Conservation (phyloP, 2,329 filamentous ascomycete genomes). For the Fusarium cicatricum region DNA sequence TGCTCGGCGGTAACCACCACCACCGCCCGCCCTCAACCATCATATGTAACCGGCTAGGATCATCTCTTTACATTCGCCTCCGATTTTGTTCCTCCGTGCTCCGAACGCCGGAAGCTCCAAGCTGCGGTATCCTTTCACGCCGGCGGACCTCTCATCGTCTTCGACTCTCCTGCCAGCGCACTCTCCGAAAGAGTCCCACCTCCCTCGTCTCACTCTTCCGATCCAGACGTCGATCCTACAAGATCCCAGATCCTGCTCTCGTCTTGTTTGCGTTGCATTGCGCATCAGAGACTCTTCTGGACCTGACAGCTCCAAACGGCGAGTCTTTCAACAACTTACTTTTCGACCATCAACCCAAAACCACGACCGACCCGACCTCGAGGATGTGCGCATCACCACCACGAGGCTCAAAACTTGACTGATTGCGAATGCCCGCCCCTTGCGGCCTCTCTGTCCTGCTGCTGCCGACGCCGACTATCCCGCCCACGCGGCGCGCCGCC, state of each 20-base stretch:
- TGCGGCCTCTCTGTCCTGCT: constrained; percentile 29
- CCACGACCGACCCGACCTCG: constrained; percentile 34
- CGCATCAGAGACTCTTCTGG: constrained; percentile 17
- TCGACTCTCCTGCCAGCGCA: constrained; percentile 6
- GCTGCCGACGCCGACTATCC: constrained; percentile 30
- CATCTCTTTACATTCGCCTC: background rate
- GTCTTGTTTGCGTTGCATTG: constrained; percentile 3
- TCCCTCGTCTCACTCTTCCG: constrained; percentile 10
- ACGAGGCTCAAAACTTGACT: constrained; percentile 40
- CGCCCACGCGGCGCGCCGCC: constrained; percentile 35
- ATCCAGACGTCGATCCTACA: constrained; percentile 28
- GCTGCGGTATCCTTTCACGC: constrained; percentile 2
- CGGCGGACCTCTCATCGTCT: constrained; percentile 11
- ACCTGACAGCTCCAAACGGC: constrained; percentile 3
- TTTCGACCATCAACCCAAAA: constrained; percentile 12
- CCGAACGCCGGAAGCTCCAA: constrained; percentile 15
- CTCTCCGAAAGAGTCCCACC: constrained; percentile 24
- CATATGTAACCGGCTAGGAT: constrained; percentile 8
- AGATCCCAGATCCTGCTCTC: constrained; percentile 15
- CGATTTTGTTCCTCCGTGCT: constrained; percentile 2
- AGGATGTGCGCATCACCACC: constrained; percentile 46
- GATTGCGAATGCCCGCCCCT: constrained; percentile 40
- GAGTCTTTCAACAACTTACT: constrained; percentile 4
- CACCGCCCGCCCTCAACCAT: constrained; percentile 21
- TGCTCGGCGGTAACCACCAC: constrained; percentile 23